Conservation (phyloP, 2,329 filamentous ascomycete genomes). For the Trichothecium roseum region DNA sequence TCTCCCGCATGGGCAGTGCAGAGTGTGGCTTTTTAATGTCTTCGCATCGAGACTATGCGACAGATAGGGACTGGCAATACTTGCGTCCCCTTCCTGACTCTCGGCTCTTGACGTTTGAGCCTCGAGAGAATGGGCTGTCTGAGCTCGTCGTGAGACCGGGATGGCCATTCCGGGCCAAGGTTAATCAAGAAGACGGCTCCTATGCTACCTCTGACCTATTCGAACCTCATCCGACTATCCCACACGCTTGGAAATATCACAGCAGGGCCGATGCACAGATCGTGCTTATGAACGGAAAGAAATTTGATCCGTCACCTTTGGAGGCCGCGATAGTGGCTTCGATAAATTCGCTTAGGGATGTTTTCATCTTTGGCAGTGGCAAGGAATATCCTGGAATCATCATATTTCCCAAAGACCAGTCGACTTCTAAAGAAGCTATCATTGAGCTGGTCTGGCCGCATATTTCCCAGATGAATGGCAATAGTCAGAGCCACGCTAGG, state of each 20-base stretch:
- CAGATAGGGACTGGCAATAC: conserved; percentile 51
- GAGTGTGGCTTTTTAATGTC: conserved; percentile 58
- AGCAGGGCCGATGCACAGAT: conserved; percentile 52
- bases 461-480: conserved; percentile 35
- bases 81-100: conserved; percentile 29
- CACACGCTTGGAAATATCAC: conserved; percentile 51
- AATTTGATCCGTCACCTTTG: conserved; percentile 54
- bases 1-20: conserved; percentile 54
- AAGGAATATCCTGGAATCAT: conserved; percentile 44
- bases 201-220: conserved; percentile 57
- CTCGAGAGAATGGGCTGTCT: conserved; percentile 26
- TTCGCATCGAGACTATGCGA: conserved; percentile 43
- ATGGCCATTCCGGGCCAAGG: conserved; percentile 52
- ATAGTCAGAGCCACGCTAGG: conserved; percentile 38
- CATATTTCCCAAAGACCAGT: conserved; percentile 31
- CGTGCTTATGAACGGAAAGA: conserved; percentile 55
- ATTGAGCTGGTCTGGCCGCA: conserved; percentile 28
- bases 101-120: conserved; percentile 32
- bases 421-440: conserved; percentile 21
- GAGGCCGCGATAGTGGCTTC: conserved; percentile 43
- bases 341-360: conserved; percentile 34
- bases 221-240: conserved; percentile 36
- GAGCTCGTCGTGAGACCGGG: conserved; percentile 43
- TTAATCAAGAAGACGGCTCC: conserved; percentile 46
- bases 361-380: conserved; percentile 51